These are phyloP conservation scores for Lepiota subincarnata DNA, from an alignment of 768 basidiomycete species.

Conservation along the genomic window DNA sequence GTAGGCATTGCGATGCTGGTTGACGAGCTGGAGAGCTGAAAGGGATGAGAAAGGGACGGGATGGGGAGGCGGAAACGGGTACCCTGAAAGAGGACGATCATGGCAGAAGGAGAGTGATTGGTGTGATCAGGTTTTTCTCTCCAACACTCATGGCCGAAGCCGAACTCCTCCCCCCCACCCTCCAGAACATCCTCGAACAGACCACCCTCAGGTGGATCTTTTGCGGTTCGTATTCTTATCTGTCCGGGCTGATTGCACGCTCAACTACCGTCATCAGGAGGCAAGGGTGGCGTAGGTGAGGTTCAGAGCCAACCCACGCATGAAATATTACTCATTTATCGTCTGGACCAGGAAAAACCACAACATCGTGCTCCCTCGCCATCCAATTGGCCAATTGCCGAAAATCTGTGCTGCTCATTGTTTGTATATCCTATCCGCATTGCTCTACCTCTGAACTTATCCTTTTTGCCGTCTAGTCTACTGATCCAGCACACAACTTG, in stretches of 20 bases:
- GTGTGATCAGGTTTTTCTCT: constrained; percentile 9
- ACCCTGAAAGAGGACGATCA: constrained; percentile 35
- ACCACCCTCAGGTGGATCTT: constrained; percentile 97
- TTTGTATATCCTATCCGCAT: constrained; percentile 35
- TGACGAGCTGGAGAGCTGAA: constrained; percentile 75
- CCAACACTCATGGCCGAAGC: constrained; percentile 42
- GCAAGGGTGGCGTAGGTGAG: constrained; percentile 97
- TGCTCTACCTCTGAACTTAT: background rate
- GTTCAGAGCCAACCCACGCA: constrained; percentile 13
- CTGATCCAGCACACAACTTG: constrained; percentile 99
- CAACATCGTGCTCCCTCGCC: constrained; percentile 96
- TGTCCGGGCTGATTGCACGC: constrained; percentile 1
- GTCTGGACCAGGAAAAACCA: constrained; percentile 79
- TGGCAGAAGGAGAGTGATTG: constrained; percentile 7
- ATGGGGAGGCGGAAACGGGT: constrained; percentile 4
- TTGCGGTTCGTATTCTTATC: constrained; percentile 63
- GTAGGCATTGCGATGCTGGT: constrained; percentile 87
- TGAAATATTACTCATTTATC: background rate
- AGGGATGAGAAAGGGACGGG: constrained; percentile 8
- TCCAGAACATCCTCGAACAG: constrained; percentile 95
- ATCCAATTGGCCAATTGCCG: constrained; percentile 88
- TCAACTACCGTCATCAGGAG: constrained; percentile 51
- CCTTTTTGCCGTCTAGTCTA: constrained; percentile 57
- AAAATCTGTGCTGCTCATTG: constrained; percentile 96
- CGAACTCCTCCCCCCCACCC: constrained; percentile 72